A percentile compares a stretch with the other conserved stretches of the same genome.
These are phyloP conservation scores for Aspergillus ochraceoroseus DNA, from an alignment of 2,329 filamentous ascomycete genomes.

Conservation along the genomic window DNA sequence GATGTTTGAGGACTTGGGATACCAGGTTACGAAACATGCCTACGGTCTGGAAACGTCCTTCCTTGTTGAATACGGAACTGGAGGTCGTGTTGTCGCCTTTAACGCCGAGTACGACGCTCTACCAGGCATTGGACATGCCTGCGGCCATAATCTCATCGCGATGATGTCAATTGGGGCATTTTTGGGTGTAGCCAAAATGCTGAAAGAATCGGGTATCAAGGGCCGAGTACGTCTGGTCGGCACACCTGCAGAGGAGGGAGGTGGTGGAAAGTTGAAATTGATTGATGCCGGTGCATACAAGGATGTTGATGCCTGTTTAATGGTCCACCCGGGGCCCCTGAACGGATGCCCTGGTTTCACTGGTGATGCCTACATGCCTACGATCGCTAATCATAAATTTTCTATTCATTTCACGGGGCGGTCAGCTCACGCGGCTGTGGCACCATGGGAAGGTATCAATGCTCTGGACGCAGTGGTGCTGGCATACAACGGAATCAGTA, in stretches of 20 bases:
- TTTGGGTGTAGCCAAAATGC: constrained; percentile 30
- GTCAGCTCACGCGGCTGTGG: constrained; percentile 52
- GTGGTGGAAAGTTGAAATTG: constrained; percentile 38
- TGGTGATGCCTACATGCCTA: no score
- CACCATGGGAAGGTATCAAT: constrained; percentile 55
- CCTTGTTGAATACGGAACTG: constrained; percentile 37
- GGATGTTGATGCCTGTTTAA: constrained; percentile 37
- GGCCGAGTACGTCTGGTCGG: constrained; percentile 30
- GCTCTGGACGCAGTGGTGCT: constrained; percentile 54
- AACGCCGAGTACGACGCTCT: constrained; percentile 41
- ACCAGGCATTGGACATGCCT: constrained; percentile 36
- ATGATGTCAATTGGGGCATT: constrained; percentile 36
- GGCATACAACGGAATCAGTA: constrained; percentile 43
- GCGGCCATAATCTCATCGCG: constrained; percentile 34
- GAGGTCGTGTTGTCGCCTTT: constrained; percentile 29
- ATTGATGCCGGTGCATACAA: constrained; percentile 42
- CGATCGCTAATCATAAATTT: no score
- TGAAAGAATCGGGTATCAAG: constrained; percentile 20
- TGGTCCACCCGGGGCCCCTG: constrained; percentile 38
- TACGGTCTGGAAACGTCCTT: constrained; percentile 51
- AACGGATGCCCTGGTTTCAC: no score
- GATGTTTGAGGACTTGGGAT: constrained; percentile 39
- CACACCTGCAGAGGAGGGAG: constrained; percentile 35
- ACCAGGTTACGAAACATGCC: constrained; percentile 43
- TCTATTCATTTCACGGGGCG: constrained; percentile 50